A percentile compares a stretch with the other conserved stretches of the same genome.
Conservation (phyloP, 2,329 filamentous ascomycete genomes). For the Aspergillus fumigatiaffinis region DNA sequence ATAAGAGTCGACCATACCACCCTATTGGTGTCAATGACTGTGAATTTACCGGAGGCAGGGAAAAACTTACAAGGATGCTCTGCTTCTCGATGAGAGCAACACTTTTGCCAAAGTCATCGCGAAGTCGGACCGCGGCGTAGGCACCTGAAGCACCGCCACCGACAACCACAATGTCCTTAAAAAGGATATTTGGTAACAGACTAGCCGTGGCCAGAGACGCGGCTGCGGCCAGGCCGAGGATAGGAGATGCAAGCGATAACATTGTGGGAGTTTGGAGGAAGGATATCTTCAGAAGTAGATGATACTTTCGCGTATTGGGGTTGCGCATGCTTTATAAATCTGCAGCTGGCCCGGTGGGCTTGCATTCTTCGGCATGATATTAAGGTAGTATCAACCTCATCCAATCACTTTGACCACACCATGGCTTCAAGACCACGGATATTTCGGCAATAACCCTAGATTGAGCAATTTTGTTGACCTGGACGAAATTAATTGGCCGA, state of each 20-base stretch:
- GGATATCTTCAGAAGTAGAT: too few relatives aligned
- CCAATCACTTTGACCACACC: too few relatives aligned
- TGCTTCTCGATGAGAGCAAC: conserved; percentile 20
- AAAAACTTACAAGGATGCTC: conserved; percentile 11
- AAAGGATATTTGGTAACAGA: conserved; percentile 6
- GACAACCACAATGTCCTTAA: conserved; percentile 19
- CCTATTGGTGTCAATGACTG: conserved; percentile 1
- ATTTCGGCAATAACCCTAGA: too few relatives aligned
- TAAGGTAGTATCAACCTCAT: too few relatives aligned
- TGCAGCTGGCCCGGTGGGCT: too few relatives aligned
- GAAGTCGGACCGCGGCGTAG: conserved; percentile 22
- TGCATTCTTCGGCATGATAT: too few relatives aligned
- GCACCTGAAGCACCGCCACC: conserved; percentile 22
- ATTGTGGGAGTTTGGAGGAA: neutral
- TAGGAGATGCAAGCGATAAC: neutral
- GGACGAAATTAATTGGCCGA: too few relatives aligned
- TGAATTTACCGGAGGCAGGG: neutral
- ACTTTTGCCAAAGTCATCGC: conserved; percentile 17
- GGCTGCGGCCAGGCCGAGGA: conserved; percentile 1
- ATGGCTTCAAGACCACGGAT: too few relatives aligned
- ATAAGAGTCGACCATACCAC: conserved; percentile 20
- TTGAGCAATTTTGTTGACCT: too few relatives aligned
- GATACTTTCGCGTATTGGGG: too few relatives aligned
- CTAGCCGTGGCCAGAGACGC: conserved; percentile 5
- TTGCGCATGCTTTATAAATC: too few relatives aligned